Evolutionary conservation across 805 yeast genomes (phyloP).

Genomic region (Candida peoriensis): DNA sequence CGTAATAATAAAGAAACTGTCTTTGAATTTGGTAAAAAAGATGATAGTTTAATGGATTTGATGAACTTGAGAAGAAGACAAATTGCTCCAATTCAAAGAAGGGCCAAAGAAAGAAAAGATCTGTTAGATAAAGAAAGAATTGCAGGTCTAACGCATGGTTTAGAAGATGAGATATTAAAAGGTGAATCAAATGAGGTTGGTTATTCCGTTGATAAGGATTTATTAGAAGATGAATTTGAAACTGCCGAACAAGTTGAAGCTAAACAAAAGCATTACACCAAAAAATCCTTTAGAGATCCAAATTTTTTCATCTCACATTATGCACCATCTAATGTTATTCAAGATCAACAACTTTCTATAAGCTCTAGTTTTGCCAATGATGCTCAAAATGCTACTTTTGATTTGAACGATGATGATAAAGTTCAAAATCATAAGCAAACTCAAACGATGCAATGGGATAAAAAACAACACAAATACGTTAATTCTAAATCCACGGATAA

Average conservation of each 20-base stretch:
- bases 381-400: slow-evolving; percentile 84
- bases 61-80: slow-evolving; percentile 86
- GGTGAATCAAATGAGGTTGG: slow-evolving; percentile 46
- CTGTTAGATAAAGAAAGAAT: slow-evolving; percentile 66
- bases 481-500: slow-evolving; percentile 74
- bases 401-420: slow-evolving; percentile 73
- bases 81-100: slow-evolving; percentile 80
- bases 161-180: slow-evolving; percentile 69
- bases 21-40: slow-evolving; percentile 74
- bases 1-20: slow-evolving; percentile 83
- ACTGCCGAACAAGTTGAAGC: slow-evolving; percentile 32
- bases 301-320: slow-evolving; percentile 80
- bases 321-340: slow-evolving; percentile 75
- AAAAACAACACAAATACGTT: slow-evolving; percentile 83
- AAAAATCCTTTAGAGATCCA: slow-evolving; percentile 66
- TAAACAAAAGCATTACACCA: slow-evolving; percentile 13
- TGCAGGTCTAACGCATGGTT: slow-evolving; percentile 67
- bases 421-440: slow-evolving; percentile 61
- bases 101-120: slow-evolving; percentile 66
- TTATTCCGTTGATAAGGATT: slow-evolving; percentile 38
- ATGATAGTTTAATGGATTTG: slow-evolving; percentile 67
- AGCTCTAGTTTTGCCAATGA: slow-evolving; percentile 69
- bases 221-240: slow-evolving; percentile 34
- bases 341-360: slow-evolving; percentile 69
- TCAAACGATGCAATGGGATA: slow-evolving; percentile 84